These are phyloP conservation scores for Diatrype stigma DNA, from an alignment of 2,329 filamentous ascomycete genomes.

Conservation along the genomic window DNA sequence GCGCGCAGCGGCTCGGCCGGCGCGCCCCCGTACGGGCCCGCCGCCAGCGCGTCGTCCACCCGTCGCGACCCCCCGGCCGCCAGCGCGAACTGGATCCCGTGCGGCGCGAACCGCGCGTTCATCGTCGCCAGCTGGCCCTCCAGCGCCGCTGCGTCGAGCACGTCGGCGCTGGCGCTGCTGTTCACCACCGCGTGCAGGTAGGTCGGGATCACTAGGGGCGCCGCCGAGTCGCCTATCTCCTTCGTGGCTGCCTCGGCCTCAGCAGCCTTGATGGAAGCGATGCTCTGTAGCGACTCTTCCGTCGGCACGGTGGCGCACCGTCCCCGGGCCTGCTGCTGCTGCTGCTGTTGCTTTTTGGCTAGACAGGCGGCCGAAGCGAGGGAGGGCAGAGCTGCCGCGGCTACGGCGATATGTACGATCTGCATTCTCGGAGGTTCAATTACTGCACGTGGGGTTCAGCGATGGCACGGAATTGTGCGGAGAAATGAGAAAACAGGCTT, in stretches of 20 bases:
- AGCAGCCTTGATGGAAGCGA: not conserved
- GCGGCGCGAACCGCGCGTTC: not conserved
- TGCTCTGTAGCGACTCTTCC: not conserved
- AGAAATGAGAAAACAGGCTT: not conserved
- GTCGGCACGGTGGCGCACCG: not conserved
- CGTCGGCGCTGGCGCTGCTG: not conserved
- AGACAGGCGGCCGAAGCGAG: not conserved
- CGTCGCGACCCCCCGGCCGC: not conserved
- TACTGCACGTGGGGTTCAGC: not conserved
- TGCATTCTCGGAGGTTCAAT: not conserved
- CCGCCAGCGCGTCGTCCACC: slow-evolving; percentile 2
- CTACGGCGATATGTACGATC: not conserved
- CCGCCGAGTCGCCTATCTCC: not conserved
- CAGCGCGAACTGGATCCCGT: slow-evolving; percentile 3
- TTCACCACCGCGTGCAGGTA: slow-evolving; percentile 2
- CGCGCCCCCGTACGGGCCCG: not conserved
- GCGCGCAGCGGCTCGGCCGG: not conserved
- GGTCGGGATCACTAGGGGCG: slow-evolving; percentile 1
- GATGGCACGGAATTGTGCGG: no score
- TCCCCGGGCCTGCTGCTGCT: not conserved
- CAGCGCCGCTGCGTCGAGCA: not conserved
- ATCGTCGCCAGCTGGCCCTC: slow-evolving; percentile 1
- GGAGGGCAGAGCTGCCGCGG: not conserved
- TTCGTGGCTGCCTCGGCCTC: not conserved
- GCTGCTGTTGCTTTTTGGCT: not conserved